Conservation (phyloP, 176 grass and related monocot genomes). For the Eragrostis curvula region DNA sequence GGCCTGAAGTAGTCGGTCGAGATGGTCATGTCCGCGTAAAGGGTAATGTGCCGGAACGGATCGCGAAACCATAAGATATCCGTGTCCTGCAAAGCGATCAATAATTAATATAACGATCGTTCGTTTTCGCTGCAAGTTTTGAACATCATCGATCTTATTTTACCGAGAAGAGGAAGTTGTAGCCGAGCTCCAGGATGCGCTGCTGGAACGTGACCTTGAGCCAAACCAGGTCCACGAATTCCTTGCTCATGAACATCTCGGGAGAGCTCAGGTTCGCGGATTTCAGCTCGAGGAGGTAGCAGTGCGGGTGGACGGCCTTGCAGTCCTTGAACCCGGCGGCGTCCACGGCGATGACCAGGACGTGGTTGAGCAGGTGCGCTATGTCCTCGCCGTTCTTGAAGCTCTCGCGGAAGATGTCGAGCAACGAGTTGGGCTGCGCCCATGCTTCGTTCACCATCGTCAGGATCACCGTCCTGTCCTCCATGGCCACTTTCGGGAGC, state of each 20-base stretch:
- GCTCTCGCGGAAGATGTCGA: constrained; percentile 70
- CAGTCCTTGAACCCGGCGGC: constrained; percentile 47
- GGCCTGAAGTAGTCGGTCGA: constrained; percentile 45
- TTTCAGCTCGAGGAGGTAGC: constrained; percentile 54
- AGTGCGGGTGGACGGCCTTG: constrained; percentile 61
- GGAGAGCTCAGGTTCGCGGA: constrained; percentile 33
- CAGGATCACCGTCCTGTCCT: constrained; percentile 76
- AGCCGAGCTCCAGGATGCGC: constrained; percentile 62
- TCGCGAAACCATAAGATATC: constrained; percentile 60
- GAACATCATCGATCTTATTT: neutral
- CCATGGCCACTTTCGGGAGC: constrained; percentile 49
- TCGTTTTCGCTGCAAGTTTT: too few relatives aligned
- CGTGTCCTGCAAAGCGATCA: constrained; percentile 48
- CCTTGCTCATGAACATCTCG: constrained; percentile 51
- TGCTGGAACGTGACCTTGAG: constrained; percentile 56
- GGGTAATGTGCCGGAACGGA: constrained; percentile 43
- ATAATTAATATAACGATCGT: too few relatives aligned
- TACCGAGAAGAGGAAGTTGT: constrained; percentile 75
- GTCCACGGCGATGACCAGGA: constrained; percentile 70
- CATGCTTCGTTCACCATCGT: constrained; percentile 73
- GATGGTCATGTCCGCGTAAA: constrained; percentile 39
- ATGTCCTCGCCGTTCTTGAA: constrained; percentile 60
- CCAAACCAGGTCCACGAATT: constrained; percentile 74
- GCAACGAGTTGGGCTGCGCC: constrained; percentile 53
- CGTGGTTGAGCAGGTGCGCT: constrained; percentile 54